Evolutionary conservation across 2,329 filamentous ascomycete genomes (phyloP), one percentile per base, ranked within the genome.

Genomic region (Colletotrichum eremochloae): DNA sequence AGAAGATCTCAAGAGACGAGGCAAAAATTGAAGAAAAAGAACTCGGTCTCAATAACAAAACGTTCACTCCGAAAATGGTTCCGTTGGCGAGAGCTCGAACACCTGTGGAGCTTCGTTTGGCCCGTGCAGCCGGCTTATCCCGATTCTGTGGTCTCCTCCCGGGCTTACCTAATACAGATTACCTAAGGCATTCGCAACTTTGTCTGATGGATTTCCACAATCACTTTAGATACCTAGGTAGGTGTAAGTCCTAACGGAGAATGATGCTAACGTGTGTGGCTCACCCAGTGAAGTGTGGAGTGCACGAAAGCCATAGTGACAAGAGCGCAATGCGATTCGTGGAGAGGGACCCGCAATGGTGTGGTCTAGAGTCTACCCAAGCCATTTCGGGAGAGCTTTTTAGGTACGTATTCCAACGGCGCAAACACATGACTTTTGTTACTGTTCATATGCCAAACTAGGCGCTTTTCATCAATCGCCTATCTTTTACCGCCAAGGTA

Each of bases 31-130:
- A 31, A 33, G 36, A 69, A 68, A 69, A 69, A 64, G 55, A 11
- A 38, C 44, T 64, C 60, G 44, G 57, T 62, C 48, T 18, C 58
- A 63, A 48, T 55, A 63, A 42, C 63, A 57, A 64, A 62, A 33
- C 46, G 50, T 60, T 36, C 14, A 20, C 33, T 31, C 33, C 53
- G 24, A 24, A 24, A 46, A n/a, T 46, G 44, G 44, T 8, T 46
- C 44, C 20, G 44, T 40, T 36, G 33, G 55, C 15, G 53, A 44
- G 33, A 57, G 55, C 55, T 57, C 36, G n/a, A 18, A 48, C 46
- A 48, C 46, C 20, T 48, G n/a, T 48, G 46, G 46, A 48, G 46
- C 8, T 48, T 48, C 24, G n/a, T 9, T 24, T 48, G 46, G 46
- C 20, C 55, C 55, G 55, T 57, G 55, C 55, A 57, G 18, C 55